These are phyloP conservation scores for Picochlorum sp. DNA, from an alignment of 139 green algal species.

Conservation along the genomic window DNA sequence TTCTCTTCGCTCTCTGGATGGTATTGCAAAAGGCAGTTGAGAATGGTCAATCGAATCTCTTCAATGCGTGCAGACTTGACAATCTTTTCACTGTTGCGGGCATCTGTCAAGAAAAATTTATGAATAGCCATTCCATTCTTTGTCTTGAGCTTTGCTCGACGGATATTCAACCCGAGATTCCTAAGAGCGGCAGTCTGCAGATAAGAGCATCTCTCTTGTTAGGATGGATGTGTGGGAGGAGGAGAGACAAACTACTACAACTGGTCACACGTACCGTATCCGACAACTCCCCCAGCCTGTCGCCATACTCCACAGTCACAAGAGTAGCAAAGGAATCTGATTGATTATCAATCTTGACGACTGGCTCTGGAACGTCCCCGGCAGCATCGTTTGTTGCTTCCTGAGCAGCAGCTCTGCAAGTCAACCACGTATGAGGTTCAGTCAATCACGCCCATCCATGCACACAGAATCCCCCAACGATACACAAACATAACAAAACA, in stretches of 20 bases:
- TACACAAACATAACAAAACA: too few species aligned
- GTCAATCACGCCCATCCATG: neutral
- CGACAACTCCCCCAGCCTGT: conserved; percentile 70
- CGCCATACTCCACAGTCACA: conserved; percentile 73
- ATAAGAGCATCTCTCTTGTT: too few species aligned
- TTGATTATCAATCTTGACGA: conserved; percentile 89
- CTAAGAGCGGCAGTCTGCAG: conserved; percentile 46
- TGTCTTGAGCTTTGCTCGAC: conserved; percentile 61
- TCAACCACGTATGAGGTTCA: neutral
- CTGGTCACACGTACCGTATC: conserved; percentile 60
- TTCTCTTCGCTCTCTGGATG: conserved; percentile 64
- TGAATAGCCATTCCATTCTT: conserved; percentile 23
- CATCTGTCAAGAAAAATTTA: conserved; percentile 84
- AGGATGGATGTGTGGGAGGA: neutral
- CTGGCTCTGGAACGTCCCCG: conserved; percentile 6
- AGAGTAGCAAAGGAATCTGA: conserved; percentile 78
- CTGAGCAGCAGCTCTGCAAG: conserved; percentile 2
- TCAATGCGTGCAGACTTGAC: conserved; percentile 70
- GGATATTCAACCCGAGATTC: conserved; percentile 85
- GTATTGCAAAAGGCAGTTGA: conserved; percentile 71
- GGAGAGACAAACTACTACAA: neutral
- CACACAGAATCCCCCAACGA: too few species aligned
- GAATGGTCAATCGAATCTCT: conserved; percentile 85
- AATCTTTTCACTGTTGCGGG: conserved; percentile 68
- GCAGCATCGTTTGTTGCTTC: conserved; percentile 8